phyloP scores from a whole-genome alignment of 441 rosid genomes.

The Syzygium syzygioides region DNA sequence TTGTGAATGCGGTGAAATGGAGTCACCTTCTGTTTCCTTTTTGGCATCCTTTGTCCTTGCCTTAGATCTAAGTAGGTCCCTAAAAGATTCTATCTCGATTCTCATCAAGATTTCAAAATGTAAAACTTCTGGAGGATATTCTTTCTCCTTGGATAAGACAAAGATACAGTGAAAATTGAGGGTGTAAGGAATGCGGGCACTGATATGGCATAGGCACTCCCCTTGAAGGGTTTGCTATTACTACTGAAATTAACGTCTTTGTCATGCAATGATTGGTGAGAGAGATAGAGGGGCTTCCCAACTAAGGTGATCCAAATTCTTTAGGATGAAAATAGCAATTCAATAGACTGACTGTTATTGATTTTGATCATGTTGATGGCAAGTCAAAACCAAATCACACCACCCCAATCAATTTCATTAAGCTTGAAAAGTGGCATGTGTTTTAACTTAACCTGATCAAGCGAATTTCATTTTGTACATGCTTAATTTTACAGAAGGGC shows the following conservation, averaged over 20 bases:
- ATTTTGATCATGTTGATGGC: neutral
- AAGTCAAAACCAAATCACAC: neutral
- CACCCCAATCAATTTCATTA: neutral
- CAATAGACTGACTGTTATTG: neutral
- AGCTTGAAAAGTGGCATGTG: neutral
- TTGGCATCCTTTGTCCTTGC: neutral
- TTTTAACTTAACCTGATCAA: neutral
- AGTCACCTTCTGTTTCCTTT: neutral
- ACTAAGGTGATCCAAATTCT: neutral
- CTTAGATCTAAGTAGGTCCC: too few species aligned
- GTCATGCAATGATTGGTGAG: neutral
- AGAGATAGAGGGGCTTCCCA: neutral
- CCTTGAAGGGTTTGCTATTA: neutral
- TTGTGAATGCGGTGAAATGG: neutral
- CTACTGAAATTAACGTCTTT: neutral
- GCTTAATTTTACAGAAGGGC: neutral
- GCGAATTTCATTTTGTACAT: neutral
- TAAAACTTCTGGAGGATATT: too few species aligned
- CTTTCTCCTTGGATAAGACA: too few species aligned
- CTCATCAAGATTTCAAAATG: too few species aligned
- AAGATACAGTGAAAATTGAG: too few species aligned
- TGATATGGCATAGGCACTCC: neutral
- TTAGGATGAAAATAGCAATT: neutral
- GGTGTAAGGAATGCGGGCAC: too few species aligned
- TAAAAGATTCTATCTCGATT: too few species aligned